Evolutionary conservation across 2,329 filamentous ascomycete species (phyloP).

Genomic region (Colletotrichum musicola): DNA sequence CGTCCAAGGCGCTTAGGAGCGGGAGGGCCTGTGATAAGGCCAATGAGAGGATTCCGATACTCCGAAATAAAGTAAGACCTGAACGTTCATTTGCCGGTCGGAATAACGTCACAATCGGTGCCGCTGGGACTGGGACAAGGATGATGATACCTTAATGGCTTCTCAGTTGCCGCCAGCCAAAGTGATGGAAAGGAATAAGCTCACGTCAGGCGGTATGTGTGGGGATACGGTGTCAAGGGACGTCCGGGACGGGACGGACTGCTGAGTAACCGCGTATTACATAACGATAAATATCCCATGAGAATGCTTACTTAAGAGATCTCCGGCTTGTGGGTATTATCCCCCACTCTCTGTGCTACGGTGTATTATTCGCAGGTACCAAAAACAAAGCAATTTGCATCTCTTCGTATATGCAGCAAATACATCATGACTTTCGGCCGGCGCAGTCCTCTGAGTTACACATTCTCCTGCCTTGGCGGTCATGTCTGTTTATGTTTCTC

Average conservation of each 20-base stretch:
- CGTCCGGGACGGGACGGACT: not conserved
- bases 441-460: not conserved
- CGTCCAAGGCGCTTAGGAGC: constrained; percentile 35
- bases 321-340: not conserved
- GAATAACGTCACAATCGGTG: constrained; percentile 6
- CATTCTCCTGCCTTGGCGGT: not conserved
- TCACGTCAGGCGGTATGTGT: constrained; percentile 30
- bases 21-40: constrained; percentile 14
- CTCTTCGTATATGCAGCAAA: constrained; percentile 21
- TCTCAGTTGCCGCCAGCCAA: constrained; percentile 21
- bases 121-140: constrained; percentile 16
- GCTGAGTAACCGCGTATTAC: not conserved
- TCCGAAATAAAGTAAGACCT: constrained; percentile 1
- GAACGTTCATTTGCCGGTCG: constrained; percentile 12
- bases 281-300: not conserved
- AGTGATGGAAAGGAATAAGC: constrained; percentile 22
- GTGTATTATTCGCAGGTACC: not conserved
- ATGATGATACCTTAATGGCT: constrained; percentile 1
- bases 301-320: not conserved
- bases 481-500: not conserved
- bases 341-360: not conserved
- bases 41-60: constrained; percentile 11
- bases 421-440: not conserved
- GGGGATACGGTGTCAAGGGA: not conserved
- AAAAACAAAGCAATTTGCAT: constrained; percentile 21